Percentiles rank a stretch among this genome's conserved stretches.
phyloP scores from a whole-genome alignment of 2,329 filamentous ascomycete genomes.

The Teratosphaeria zuluensis region DNA sequence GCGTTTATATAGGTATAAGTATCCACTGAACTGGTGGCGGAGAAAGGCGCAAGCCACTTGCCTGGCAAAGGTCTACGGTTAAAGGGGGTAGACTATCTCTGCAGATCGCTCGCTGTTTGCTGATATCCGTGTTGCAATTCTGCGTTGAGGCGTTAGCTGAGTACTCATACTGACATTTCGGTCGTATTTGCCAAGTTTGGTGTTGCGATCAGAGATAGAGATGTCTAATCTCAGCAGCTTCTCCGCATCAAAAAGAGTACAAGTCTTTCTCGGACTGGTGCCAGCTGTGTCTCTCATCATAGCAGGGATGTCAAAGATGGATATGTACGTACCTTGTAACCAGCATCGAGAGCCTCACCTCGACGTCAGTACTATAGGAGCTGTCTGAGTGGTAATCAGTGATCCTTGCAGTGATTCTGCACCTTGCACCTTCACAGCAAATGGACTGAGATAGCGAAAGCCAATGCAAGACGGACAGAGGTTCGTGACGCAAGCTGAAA shows the following conservation, averaged over 20 bases:
- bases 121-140: too few species aligned
- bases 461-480: background rate
- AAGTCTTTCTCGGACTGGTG: conserved; percentile 57
- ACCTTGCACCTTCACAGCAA: background rate
- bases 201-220: background rate
- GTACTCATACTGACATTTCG: too few species aligned
- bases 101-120: too few species aligned
- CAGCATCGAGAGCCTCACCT: background rate
- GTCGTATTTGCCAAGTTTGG: background rate
- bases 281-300: conserved; percentile 55
- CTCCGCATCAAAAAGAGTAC: conserved; percentile 53
- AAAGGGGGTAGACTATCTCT: too few species aligned
- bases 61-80: too few species aligned
- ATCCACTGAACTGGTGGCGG: too few species aligned
- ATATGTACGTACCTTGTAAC: background rate
- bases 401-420: background rate
- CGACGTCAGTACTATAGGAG: too few species aligned
- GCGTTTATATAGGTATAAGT: too few species aligned
- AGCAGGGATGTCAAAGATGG: background rate
- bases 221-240: conserved; percentile 31
- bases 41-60: too few species aligned
- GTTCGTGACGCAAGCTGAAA: background rate
- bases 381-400: too few species aligned
- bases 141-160: background rate
- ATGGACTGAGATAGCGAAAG: background rate